Percentiles rank a stretch among this genome's conserved stretches.
These are phyloP conservation scores for Phytophthora idaei DNA, from an alignment of 352 stramenopile genomes.

Conservation along the genomic window DNA sequence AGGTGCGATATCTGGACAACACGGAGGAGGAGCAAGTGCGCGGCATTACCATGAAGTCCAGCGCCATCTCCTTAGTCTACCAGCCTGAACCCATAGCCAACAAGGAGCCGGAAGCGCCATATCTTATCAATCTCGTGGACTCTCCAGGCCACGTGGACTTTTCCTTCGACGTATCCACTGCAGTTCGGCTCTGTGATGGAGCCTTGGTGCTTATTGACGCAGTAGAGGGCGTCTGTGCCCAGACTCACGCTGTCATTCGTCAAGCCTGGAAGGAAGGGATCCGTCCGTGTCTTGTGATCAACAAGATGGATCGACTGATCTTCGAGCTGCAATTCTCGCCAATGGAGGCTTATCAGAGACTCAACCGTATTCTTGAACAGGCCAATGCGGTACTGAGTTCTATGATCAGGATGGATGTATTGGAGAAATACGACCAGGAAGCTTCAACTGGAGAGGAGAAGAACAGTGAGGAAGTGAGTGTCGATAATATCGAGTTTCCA, in stretches of 20 bases:
- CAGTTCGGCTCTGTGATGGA: constrained; percentile 95
- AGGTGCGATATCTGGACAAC: constrained; percentile 96
- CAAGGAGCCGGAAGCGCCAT: constrained; percentile 52
- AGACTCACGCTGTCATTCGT: constrained; percentile 91
- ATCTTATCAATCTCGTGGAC: constrained; percentile 96
- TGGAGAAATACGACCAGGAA: constrained; percentile 69
- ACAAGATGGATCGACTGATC: constrained; percentile 97
- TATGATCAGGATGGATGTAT: constrained; percentile 78
- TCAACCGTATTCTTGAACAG: constrained; percentile 93
- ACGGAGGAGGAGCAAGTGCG: constrained; percentile 94
- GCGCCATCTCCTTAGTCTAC: constrained; percentile 95
- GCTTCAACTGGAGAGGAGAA: constrained; percentile 10
- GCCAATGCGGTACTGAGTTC: constrained; percentile 84
- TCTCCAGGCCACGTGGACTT: constrained; percentile 97
- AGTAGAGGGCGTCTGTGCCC: constrained; percentile 95
- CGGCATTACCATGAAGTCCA: constrained; percentile 98
- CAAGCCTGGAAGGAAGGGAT: constrained; percentile 95
- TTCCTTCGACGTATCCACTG: constrained; percentile 95
- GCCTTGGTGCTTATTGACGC: constrained; percentile 95
- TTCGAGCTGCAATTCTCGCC: constrained; percentile 92
- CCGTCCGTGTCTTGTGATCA: constrained; percentile 95
- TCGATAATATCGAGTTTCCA: constrained; percentile 21
- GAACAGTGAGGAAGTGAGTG: constrained; percentile 22
- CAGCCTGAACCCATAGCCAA: constrained; percentile 44
- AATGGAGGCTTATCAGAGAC: constrained; percentile 92